Evolutionary conservation across 2,329 filamentous ascomycete species (phyloP).

Genomic region (Alternaria dauci): DNA sequence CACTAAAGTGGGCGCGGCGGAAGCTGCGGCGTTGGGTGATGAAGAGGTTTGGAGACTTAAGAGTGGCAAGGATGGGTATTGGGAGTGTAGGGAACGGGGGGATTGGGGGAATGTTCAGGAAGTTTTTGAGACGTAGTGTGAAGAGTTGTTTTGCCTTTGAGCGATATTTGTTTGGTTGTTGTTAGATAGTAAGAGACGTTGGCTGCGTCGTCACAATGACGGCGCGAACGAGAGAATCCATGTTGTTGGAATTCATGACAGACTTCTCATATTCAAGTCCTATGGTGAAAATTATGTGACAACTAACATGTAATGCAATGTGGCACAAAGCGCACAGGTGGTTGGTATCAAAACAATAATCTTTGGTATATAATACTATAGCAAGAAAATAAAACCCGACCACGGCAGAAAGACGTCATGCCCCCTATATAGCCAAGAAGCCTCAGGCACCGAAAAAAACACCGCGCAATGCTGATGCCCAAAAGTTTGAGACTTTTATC

Average conservation of each 20-base stretch:
- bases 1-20: conserved; percentile 63
- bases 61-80: conserved; percentile 86
- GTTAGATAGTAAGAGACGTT: neutral
- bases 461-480: conserved; percentile 4
- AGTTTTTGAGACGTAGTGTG: conserved; percentile 57
- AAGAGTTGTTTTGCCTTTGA: neutral
- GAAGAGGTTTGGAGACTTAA: conserved; percentile 70
- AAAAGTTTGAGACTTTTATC: neutral
- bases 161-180: neutral
- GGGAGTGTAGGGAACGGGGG: conserved; percentile 80
- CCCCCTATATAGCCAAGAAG: neutral
- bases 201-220: neutral
- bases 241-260: neutral
- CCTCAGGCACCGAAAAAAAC: neutral
- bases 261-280: neutral
- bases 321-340: neutral
- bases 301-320: neutral
- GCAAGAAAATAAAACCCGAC: neutral
- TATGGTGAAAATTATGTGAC: neutral
- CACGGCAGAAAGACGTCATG: neutral
- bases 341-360: neutral
- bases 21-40: conserved; percentile 43
- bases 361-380: conserved; percentile 1
- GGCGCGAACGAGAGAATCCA: neutral
- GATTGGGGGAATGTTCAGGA: conserved; percentile 69